Base-by-base conservation (phyloP, 345 rosid genomes). In the rapeseed (Brassica napus) region DNA sequence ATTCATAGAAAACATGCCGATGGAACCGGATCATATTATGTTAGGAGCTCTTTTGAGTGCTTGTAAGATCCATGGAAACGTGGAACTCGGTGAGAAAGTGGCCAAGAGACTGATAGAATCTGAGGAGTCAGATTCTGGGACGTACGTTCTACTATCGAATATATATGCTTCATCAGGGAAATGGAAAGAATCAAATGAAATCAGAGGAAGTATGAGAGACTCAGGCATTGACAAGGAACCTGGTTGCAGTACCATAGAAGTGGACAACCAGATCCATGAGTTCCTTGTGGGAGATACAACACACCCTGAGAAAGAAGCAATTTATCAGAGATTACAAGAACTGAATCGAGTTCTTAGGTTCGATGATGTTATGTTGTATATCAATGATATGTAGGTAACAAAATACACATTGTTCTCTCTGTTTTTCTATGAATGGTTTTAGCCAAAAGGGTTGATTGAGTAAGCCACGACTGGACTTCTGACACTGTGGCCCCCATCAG, bases 231-330 rank as follows among this genome's bases (percentile, higher is more conserved):
- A 77, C 31, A 90, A 88, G 81, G 92, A 90, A 76, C 91, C 91
- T 11, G 93, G 91, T 14, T 86, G 90, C 66, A 91, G 95, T 73
- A 89, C 83, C 37, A 82, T 91, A 44, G 89, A 91, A 77, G 82
- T 87, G 54, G 76, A 85, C 65, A 84, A 82, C 71, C 74, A 85
- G 72, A 83, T 91, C 60, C 92, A 91, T 54, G 87, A 89, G 78
- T 89, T 91, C 71, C 71, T 84, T 80, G 65, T 79, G 35, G 89
- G 93, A 52, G 96, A 87, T 68, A 59, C 54, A 44, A 44, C 82
- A 57, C 92, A 91, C 71, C 87, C 87, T 16, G 82, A 82, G 60
- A 87, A 85, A 68, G 84, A 77, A 77, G 76, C 75, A 78, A 88
- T 91, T 68, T 88, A 88, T 84, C 68, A 69, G 58, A 91, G 81